phyloP scores from a whole-genome alignment of 2,329 filamentous ascomycete species.

The Ophiostoma triangulosporum region DNA sequence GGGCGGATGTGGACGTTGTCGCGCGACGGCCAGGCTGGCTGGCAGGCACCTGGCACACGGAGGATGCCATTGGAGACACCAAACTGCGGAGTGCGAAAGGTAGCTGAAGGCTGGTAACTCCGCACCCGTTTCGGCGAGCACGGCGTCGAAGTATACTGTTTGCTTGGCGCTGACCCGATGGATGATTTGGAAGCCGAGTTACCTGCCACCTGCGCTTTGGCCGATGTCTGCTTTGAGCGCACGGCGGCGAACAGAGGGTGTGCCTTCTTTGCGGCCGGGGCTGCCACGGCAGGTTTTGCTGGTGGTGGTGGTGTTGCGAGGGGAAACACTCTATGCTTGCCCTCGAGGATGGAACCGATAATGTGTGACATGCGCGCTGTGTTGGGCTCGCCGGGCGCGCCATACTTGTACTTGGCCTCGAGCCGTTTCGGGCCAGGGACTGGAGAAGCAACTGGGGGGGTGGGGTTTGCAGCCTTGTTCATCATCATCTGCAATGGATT shows the following conservation, averaged over 20 bases:
- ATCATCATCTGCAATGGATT: slow-evolving; percentile 20
- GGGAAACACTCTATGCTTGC: background rate
- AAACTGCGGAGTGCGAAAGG: slow-evolving; percentile 25
- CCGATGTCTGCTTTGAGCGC: slow-evolving; percentile 17
- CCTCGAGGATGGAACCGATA: slow-evolving; percentile 6
- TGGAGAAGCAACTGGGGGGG: background rate
- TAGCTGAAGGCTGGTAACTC: slow-evolving; percentile 16
- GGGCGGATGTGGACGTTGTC: slow-evolving; percentile 44
- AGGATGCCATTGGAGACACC: slow-evolving; percentile 31
- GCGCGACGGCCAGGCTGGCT: slow-evolving; percentile 59
- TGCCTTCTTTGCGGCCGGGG: slow-evolving; percentile 15
- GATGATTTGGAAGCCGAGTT: slow-evolving; percentile 15
- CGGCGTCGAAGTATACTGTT: slow-evolving; percentile 39
- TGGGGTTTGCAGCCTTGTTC: slow-evolving; percentile 4
- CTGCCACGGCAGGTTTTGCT: background rate
- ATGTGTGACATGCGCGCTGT: slow-evolving; percentile 7
- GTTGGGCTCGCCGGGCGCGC: background rate
- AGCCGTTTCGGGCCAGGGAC: background rate
- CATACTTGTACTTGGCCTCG: background rate
- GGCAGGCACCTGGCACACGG: slow-evolving; percentile 51
- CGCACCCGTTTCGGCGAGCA: slow-evolving; percentile 34
- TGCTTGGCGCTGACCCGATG: slow-evolving; percentile 8
- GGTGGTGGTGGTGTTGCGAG: background rate
- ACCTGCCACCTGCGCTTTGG: slow-evolving; percentile 4
- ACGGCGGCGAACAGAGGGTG: slow-evolving; percentile 60